Evolutionary conservation across 495 filamentous ascomycete species (phyloP).

Genomic region (Podospora appendiculata): DNA sequence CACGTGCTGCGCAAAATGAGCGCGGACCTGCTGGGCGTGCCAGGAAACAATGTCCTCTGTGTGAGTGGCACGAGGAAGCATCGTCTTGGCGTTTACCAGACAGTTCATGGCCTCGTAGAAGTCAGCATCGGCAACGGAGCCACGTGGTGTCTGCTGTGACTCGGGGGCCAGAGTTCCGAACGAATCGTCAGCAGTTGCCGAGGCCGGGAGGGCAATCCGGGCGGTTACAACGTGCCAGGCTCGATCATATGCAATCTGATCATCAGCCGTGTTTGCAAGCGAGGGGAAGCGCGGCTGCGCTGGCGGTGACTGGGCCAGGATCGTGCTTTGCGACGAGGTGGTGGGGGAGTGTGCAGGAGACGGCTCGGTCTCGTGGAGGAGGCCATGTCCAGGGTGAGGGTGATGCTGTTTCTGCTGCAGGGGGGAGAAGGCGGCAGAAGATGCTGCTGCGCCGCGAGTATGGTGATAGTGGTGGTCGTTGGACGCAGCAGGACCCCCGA

Average conservation of each 20-base stretch:
- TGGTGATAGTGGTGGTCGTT: background rate
- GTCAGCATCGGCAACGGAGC: conserved; percentile 12
- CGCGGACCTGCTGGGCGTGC: conserved; percentile 43
- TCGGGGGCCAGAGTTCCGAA: conserved; percentile 35
- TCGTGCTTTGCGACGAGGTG: conserved; percentile 7
- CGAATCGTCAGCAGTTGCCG: conserved; percentile 33
- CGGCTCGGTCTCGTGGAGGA: background rate
- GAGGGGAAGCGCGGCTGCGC: conserved; percentile 16
- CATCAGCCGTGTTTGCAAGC: conserved; percentile 21
- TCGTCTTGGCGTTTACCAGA: conserved; percentile 27
- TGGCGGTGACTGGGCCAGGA: conserved; percentile 3
- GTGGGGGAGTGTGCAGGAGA: conserved; percentile 2
- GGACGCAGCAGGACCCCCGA: conserved; percentile 24
- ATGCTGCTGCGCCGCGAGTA: conserved; percentile 2
- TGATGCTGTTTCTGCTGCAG: conserved; percentile 3
- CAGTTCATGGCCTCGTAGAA: conserved; percentile 38
- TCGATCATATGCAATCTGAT: conserved; percentile 57
- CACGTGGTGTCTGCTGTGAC: conserved; percentile 23
- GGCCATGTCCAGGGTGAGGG: background rate
- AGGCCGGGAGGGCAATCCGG: conserved; percentile 49
- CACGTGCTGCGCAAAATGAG: conserved; percentile 44
- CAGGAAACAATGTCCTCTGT: conserved; percentile 44
- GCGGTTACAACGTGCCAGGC: conserved; percentile 63
- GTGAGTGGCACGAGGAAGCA: conserved; percentile 35
- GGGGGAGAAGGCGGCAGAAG: conserved; percentile 6